phyloP scores from a whole-genome alignment of 2,329 filamentous ascomycete species.

The Rhexocercosporidium sp. region DNA sequence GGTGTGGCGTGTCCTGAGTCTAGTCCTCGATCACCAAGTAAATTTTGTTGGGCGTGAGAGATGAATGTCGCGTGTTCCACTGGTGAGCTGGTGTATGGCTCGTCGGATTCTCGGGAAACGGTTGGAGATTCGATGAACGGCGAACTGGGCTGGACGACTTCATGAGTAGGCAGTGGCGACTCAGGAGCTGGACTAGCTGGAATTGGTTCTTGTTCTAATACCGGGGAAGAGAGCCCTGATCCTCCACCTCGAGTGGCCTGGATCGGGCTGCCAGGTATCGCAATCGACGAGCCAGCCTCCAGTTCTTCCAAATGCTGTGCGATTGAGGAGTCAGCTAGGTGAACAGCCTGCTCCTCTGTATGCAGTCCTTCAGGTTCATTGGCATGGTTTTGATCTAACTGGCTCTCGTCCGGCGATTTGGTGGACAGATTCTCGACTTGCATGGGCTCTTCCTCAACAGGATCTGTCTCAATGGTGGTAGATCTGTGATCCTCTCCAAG shows the following conservation, averaged over 20 bases:
- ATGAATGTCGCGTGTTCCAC: not conserved
- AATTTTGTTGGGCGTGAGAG: not conserved
- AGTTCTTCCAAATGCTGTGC: no score
- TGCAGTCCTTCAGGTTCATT: no score
- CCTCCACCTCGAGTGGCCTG: not conserved
- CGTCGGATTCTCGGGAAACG: not conserved
- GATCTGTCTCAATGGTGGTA: no score
- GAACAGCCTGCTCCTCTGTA: no score
- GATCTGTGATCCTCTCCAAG: not conserved
- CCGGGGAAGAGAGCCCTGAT: not conserved
- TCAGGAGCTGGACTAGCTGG: not conserved
- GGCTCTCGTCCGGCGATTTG: no score
- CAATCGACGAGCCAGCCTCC: not conserved
- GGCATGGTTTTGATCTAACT: no score
- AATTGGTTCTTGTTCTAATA: not conserved
- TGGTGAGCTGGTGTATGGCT: not conserved
- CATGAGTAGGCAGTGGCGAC: not conserved
- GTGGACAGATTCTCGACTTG: no score
- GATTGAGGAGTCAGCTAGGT: no score
- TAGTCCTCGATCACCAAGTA: not conserved
- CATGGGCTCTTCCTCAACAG: no score
- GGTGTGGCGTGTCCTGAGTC: constrained; percentile 11
- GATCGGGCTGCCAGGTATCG: not conserved
- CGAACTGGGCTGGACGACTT: not conserved
- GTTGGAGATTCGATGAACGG: constrained; percentile 6